Evolutionary conservation across 2,329 filamentous ascomycete genomes (phyloP).

Genomic region (Xylariaceae sp.): DNA sequence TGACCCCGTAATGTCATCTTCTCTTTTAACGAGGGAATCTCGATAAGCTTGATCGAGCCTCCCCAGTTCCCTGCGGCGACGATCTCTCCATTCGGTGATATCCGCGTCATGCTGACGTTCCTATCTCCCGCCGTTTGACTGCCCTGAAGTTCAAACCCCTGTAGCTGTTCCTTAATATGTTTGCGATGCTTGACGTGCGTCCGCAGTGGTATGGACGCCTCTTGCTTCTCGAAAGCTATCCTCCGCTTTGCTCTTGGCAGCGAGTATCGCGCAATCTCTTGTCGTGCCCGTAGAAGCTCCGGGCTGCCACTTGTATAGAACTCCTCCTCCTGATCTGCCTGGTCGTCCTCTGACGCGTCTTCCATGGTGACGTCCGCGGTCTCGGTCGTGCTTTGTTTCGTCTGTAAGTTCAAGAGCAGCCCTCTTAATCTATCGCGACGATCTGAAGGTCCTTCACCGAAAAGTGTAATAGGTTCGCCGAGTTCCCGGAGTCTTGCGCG

Average conservation of each 20-base stretch:
- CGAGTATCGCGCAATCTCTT: constrained; percentile 82
- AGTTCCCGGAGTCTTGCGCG: constrained; percentile 81
- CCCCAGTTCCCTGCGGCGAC: constrained; percentile 94
- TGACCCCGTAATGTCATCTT: constrained; percentile 81
- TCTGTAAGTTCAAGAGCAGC: constrained; percentile 76
- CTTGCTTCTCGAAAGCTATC: constrained; percentile 77
- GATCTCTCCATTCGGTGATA: constrained; percentile 83
- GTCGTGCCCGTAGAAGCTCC: constrained; percentile 76
- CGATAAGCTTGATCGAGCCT: constrained; percentile 84
- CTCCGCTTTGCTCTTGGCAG: constrained; percentile 81
- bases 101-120: constrained; percentile 88
- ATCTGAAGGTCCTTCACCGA: constrained; percentile 87
- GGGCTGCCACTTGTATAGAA: constrained; percentile 89
- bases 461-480: constrained; percentile 92
- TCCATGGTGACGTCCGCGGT: constrained; percentile 67
- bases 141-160: constrained; percentile 87
- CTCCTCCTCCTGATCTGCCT: constrained; percentile 83
- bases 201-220: constrained; percentile 82
- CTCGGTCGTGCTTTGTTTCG: constrained; percentile 63
- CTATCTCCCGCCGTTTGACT: constrained; percentile 92
- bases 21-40: constrained; percentile 81
- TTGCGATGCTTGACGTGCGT: constrained; percentile 94
- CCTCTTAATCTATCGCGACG: constrained; percentile 86
- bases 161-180: constrained; percentile 80
- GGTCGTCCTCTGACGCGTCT: constrained; percentile 67